Base-by-base conservation (phyloP, 1,284 basidiomycete species). In the Cryptococcus hybrid region DNA sequence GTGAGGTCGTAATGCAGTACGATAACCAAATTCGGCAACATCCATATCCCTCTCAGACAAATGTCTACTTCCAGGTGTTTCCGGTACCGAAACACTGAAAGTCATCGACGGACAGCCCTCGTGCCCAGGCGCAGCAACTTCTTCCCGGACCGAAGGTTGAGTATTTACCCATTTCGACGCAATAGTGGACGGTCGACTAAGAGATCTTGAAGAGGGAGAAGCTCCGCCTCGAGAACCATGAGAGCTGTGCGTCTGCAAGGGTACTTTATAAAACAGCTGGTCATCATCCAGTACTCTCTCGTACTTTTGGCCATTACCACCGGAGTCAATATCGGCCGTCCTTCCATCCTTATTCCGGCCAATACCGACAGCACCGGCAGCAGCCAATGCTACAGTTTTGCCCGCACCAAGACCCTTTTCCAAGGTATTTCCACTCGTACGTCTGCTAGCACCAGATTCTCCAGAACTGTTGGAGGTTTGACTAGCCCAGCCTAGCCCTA, bases 381-480 rank as follows among this genome's bases (percentile, higher is more conserved):
- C 57, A 18, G 46, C 46, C 18, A 47, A 5, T n/a, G 49, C 37
- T 2, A 51, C 37, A 8, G 49, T 48, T 30, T 12, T 54, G 24
- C 52, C 59, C 11, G 9, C 40, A 5, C 48, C 52, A 9, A 47
- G 15, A 6, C 61, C 61, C 18, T 60, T 59, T 42, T 66, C 64
- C 6, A 61, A 42, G 5, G 59, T 66, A 50, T 60, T 60, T 9
- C 62, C 62, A 56, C 61, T 50, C 12, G 46, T 34, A 7, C 15
- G 7, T 15, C 48, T 49, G n/a, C 34, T 15, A 24, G 24, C 24
- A 35, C 24, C 24, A 34, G 45, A 47, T 13, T 39, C 13, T 37
- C 15, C 24, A 5, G 43, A 34, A 1, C 40, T 35, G 7, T 43
- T 55, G 6, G 59, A 51, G 37, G 47, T 36, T 24, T 24, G 24